These are phyloP conservation scores for Yamadazyma olivae DNA, from an alignment of 805 yeast species.

Conservation along the genomic window DNA sequence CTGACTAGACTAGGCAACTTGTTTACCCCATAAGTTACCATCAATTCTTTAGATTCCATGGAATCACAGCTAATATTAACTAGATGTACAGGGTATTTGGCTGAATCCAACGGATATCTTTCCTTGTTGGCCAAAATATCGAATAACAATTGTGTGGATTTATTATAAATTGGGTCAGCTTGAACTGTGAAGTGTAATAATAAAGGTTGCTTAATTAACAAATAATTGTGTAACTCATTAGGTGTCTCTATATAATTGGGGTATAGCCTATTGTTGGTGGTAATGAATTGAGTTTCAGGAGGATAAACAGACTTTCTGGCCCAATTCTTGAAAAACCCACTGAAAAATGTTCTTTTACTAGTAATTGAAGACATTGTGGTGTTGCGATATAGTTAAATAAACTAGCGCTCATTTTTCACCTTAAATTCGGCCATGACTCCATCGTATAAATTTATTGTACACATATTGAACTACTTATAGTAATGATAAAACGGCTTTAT, in stretches of 20 bases:
- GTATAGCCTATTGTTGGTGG: constrained; percentile 38
- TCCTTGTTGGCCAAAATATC: constrained; percentile 20
- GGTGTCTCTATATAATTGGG: constrained; percentile 48
- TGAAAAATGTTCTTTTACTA: constrained; percentile 1
- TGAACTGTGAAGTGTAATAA: constrained; percentile 66
- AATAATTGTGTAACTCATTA: constrained; percentile 54
- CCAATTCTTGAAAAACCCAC: constrained; percentile 1
- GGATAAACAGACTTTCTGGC: constrained; percentile 27
- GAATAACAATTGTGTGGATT: constrained; percentile 58
- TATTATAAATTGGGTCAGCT: constrained; percentile 63
- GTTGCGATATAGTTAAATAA: too few relatives aligned
- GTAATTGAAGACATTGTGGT: too few relatives aligned
- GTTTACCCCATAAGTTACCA: constrained; percentile 52
- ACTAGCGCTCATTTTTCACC: too few relatives aligned
- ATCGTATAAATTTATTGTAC: too few relatives aligned
- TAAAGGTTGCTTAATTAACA: constrained; percentile 57
- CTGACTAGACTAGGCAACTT: constrained; percentile 67
- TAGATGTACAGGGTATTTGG: constrained; percentile 45
- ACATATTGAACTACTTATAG: too few relatives aligned
- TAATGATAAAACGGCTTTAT: too few relatives aligned
- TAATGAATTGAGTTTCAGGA: constrained; percentile 31
- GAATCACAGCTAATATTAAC: constrained; percentile 74
- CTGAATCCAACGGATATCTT: constrained; percentile 37
- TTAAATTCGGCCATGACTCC: too few relatives aligned
- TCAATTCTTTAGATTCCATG: constrained; percentile 56